Conservation (phyloP, 208 protist genomes). For the Angomonas ambiguus region DNA sequence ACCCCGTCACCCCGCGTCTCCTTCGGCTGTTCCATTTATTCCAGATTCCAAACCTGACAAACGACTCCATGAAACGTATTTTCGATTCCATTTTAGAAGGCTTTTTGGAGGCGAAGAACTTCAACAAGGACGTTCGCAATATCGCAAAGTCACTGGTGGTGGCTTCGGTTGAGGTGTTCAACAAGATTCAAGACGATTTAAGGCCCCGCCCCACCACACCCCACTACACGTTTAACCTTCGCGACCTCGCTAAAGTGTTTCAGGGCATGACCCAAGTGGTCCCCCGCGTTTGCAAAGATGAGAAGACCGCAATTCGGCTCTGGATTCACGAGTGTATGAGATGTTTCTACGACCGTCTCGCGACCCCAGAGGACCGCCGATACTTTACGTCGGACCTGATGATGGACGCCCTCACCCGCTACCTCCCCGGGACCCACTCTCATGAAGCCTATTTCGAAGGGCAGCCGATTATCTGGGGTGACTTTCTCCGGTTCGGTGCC, state of each 20-base stretch:
- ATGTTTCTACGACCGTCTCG: conserved; percentile 97
- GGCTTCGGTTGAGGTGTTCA: conserved; percentile 91
- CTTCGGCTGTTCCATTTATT: conserved; percentile 94
- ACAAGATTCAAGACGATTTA: conserved; percentile 81
- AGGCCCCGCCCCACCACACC: conserved; percentile 94
- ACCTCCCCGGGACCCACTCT: conserved; percentile 57
- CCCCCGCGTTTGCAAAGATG: conserved; percentile 73
- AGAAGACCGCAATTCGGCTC: conserved; percentile 64
- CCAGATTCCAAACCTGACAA: conserved; percentile 90
- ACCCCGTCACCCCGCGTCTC: conserved; percentile 91
- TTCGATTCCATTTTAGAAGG: conserved; percentile 92
- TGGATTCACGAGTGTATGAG: conserved; percentile 96
- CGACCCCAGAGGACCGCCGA: conserved; percentile 86
- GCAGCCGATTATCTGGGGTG: conserved; percentile 89
- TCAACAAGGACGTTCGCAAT: conserved; percentile 73
- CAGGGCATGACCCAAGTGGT: conserved; percentile 92
- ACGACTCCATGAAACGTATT: conserved; percentile 93
- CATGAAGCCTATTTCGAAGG: conserved; percentile 60
- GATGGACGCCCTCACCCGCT: conserved; percentile 67
- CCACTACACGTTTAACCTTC: conserved; percentile 99
- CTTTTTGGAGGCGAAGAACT: conserved; percentile 87
- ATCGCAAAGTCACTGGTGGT: conserved; percentile 72
- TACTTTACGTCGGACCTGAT: conserved; percentile 93
- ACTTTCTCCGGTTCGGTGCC: conserved; percentile 90
- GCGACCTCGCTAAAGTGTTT: conserved; percentile 97